Evolutionary conservation across 371 early-diverging fungal species (phyloP).

Genomic region (Enterocytospora artemiae): DNA sequence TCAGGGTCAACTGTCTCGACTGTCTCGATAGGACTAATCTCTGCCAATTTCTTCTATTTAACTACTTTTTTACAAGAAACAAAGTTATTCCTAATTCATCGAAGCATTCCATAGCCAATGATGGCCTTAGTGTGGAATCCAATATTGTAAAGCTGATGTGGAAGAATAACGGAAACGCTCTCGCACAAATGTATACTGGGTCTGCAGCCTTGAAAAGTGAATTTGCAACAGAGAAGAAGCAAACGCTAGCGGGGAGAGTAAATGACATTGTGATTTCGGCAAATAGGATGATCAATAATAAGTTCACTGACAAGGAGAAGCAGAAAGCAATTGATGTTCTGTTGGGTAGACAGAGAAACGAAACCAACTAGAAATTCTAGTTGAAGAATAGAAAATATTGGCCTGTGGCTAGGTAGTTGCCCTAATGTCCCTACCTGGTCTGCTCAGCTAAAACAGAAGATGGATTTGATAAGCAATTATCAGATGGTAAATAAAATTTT

Average conservation of each 20-base stretch:
- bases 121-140: neutral
- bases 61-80: slow-evolving; percentile 24
- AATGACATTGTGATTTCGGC: slow-evolving; percentile 47
- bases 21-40: slow-evolving; percentile 54
- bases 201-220: slow-evolving; percentile 49
- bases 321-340: slow-evolving; percentile 40
- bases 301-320: slow-evolving; percentile 47
- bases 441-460: too few species aligned
- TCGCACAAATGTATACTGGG: slow-evolving; percentile 46
- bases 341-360: slow-evolving; percentile 12
- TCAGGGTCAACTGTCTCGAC: slow-evolving; percentile 50
- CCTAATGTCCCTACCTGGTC: too few species aligned
- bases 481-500: too few species aligned
- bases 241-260: slow-evolving; percentile 28
- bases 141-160: slow-evolving; percentile 29
- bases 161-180: slow-evolving; percentile 46
- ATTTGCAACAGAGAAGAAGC: slow-evolving; percentile 32
- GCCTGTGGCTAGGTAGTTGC: too few species aligned
- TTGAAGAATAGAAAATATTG: too few species aligned
- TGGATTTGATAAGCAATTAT: too few species aligned
- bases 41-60: slow-evolving; percentile 43
- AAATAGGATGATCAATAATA: slow-evolving; percentile 45
- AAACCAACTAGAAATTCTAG: too few species aligned
- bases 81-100: too few species aligned
- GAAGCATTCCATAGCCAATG: slow-evolving; percentile 8